Conservation (phyloP, 1,284 basidiomycete genomes). For the Malassezia pachydermatis region DNA sequence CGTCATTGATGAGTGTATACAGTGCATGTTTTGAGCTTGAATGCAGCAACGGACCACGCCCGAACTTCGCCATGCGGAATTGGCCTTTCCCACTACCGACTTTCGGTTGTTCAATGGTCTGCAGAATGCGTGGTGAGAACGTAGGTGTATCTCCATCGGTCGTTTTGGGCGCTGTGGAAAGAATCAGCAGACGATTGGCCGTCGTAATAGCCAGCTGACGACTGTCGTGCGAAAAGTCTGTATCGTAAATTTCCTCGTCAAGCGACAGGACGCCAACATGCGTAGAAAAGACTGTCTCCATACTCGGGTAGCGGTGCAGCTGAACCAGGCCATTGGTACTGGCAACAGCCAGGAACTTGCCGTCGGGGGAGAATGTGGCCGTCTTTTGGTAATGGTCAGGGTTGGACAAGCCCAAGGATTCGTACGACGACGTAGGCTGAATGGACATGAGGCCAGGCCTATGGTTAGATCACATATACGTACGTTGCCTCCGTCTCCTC, state of each 20-base stretch:
- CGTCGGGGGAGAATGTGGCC: conserved; percentile 30
- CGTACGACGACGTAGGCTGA: conserved; percentile 5
- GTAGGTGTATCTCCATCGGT: conserved; percentile 2
- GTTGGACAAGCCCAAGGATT: conserved; percentile 6
- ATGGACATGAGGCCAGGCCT: not conserved
- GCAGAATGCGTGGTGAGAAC: conserved; percentile 3
- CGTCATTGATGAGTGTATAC: conserved; percentile 21
- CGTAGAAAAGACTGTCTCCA: conserved; percentile 25
- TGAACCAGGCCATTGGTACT: conserved; percentile 34
- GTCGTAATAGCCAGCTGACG: conserved; percentile 36
- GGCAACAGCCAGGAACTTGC: conserved; percentile 30
- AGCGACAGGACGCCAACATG: conserved; percentile 15
- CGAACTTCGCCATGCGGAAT: conserved; percentile 25
- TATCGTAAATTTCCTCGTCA: conserved; percentile 39
- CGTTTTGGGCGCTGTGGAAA: conserved; percentile 23
- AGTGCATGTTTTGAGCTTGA: conserved; percentile 1
- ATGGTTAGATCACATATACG: too few species aligned
- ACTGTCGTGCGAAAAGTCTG: conserved; percentile 39
- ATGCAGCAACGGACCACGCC: conserved; percentile 6
- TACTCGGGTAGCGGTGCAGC: conserved; percentile 34
- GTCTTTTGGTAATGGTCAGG: conserved; percentile 30
- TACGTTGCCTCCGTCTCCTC: too few species aligned
- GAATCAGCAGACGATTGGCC: conserved; percentile 27
- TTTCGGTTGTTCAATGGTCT: conserved; percentile 16
- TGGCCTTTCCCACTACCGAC: not conserved